A percentile compares a stretch with the other conserved stretches of the same genome.
phyloP scores from a whole-genome alignment of 352 stramenopile species.

The Globisporangium orthogonon region DNA sequence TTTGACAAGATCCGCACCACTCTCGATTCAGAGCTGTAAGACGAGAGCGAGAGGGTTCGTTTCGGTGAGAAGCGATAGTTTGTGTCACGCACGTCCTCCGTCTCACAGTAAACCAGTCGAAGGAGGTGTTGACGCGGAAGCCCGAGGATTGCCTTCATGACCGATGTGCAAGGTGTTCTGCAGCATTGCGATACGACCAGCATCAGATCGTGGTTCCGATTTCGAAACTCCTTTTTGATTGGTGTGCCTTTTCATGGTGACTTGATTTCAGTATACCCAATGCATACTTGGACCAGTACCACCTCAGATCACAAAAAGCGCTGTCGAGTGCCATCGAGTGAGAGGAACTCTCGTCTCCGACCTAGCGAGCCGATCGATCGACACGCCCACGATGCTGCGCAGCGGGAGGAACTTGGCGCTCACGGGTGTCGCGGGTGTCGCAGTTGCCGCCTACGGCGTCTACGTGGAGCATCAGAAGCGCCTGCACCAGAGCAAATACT shows the following conservation, averaged over 20 bases:
- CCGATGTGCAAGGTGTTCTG: too few species aligned
- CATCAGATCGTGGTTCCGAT: too few species aligned
- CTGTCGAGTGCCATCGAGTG: too few species aligned
- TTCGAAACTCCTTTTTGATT: too few species aligned
- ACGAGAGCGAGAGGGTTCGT: neutral
- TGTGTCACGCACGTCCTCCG: neutral
- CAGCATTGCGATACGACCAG: too few species aligned
- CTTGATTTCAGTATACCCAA: too few species aligned
- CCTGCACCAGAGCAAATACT: conserved; percentile 24
- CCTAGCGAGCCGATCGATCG: too few species aligned
- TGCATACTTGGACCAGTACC: too few species aligned
- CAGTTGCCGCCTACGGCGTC: conserved; percentile 29
- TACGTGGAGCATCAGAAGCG: conserved; percentile 49
- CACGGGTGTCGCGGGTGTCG: conserved; percentile 19
- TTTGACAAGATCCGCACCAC: neutral
- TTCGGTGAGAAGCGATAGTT: neutral
- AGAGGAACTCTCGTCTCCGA: too few species aligned
- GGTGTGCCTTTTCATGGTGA: too few species aligned
- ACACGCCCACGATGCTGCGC: neutral
- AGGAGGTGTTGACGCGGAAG: neutral
- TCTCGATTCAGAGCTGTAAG: neutral
- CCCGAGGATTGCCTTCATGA: too few species aligned
- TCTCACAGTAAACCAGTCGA: neutral
- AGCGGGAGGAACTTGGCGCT: conserved; percentile 15
- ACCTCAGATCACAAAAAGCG: too few species aligned